A percentile compares a stretch with the other conserved stretches of the same genome.
Conservation (phyloP, 257 asterid species). For the Ballota nigra region DNA sequence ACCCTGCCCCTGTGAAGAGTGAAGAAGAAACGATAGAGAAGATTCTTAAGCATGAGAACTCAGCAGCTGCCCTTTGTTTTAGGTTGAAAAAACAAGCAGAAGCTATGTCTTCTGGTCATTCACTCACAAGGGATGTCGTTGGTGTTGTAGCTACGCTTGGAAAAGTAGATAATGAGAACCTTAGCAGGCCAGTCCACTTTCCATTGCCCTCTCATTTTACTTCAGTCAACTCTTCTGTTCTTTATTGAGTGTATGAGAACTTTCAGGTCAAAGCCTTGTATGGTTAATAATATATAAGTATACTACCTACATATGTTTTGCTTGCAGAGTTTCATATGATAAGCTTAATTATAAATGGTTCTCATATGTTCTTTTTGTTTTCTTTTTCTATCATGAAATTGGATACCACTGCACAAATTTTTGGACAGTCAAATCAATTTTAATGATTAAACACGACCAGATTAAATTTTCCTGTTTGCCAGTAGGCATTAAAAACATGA, state of each 20-base stretch:
- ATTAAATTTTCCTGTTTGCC: too few species aligned
- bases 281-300: too few species aligned
- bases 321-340: too few species aligned
- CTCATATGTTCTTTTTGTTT: background rate
- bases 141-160: constrained; percentile 90
- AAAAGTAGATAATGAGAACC: constrained; percentile 60
- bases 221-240: background rate
- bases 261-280: background rate
- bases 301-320: too few species aligned
- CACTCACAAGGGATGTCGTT: constrained; percentile 54
- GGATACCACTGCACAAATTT: background rate
- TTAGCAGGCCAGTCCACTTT: constrained; percentile 67
- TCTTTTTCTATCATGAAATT: constrained; percentile 3
- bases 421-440: background rate
- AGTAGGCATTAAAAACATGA: too few species aligned
- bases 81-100: constrained; percentile 40
- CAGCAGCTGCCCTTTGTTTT: constrained; percentile 68
- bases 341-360: background rate
- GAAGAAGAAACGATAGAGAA: constrained; percentile 43
- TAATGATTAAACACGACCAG: background rate
- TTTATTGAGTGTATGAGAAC: background rate
- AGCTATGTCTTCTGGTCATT: constrained; percentile 37
- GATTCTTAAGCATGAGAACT: constrained; percentile 48
- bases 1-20: constrained; percentile 22
- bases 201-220: constrained; percentile 9